A percentile compares a stretch with the other conserved stretches of the same genome.
These are phyloP conservation scores for Caloboletus inedulis DNA, from an alignment of 1,284 basidiomycete genomes.

Conservation along the genomic window DNA sequence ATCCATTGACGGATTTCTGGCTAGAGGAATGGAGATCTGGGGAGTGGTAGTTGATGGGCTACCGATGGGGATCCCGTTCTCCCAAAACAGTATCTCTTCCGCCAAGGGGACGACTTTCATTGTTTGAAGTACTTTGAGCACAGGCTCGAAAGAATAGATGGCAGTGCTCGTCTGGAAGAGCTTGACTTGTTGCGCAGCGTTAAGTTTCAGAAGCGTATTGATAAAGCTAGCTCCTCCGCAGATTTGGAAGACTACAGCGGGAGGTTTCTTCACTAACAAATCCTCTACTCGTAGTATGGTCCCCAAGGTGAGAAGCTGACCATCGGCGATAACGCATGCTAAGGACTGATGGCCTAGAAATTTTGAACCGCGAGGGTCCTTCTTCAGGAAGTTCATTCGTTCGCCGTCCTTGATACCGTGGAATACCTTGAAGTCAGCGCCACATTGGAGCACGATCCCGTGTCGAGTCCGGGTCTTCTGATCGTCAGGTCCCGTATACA, in stretches of 20 bases:
- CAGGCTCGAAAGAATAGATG: conserved; percentile 58
- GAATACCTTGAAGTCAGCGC: conserved; percentile 42
- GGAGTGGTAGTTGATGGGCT: conserved; percentile 8
- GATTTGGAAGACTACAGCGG: conserved; percentile 51
- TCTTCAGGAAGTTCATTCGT: conserved; percentile 36
- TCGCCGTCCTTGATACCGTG: conserved; percentile 33
- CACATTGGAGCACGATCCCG: conserved; percentile 45
- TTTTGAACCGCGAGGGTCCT: conserved; percentile 35
- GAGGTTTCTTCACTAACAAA: conserved; percentile 44
- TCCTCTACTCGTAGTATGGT: conserved; percentile 53
- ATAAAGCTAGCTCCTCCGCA: conserved; percentile 40
- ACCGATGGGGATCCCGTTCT: conserved; percentile 25
- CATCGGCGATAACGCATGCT: conserved; percentile 48
- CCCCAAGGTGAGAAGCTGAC: conserved; percentile 50
- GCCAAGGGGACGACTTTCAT: conserved; percentile 43
- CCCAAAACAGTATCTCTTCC: conserved; percentile 53
- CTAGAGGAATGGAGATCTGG: conserved; percentile 36
- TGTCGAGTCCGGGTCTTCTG: conserved; percentile 42
- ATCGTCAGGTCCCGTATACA: conserved; percentile 37
- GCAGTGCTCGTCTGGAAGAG: conserved; percentile 60
- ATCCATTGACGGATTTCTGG: conserved; percentile 37
- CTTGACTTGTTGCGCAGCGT: conserved; percentile 36
- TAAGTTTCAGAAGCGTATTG: conserved; percentile 41
- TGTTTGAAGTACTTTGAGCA: conserved; percentile 50
- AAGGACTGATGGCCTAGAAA: conserved; percentile 51